Conservation (phyloP, 768 basidiomycete genomes). For the Lentinula sp. region DNA sequence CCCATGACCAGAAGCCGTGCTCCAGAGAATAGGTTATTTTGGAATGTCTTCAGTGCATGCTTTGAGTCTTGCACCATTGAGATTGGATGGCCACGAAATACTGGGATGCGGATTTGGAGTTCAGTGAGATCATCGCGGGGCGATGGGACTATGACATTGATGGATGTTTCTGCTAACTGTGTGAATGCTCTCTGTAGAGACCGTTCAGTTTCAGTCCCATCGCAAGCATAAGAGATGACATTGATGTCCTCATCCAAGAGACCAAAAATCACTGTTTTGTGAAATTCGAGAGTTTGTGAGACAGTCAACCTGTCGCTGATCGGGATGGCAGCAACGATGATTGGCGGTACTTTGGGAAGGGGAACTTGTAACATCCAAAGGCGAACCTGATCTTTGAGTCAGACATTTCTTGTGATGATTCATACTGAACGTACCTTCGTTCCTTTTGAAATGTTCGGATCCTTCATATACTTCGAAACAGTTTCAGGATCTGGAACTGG, state of each 20-base stretch:
- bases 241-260: constrained; percentile 17
- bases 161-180: constrained; percentile 2
- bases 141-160: neutral
- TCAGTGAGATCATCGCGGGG: neutral
- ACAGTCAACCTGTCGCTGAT: constrained; percentile 18
- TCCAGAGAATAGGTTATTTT: constrained; percentile 26
- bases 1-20: constrained; percentile 21
- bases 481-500: constrained; percentile 15
- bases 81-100: constrained; percentile 13
- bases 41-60: constrained; percentile 23
- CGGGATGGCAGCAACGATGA: constrained; percentile 26
- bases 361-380: constrained; percentile 26
- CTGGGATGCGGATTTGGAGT: constrained; percentile 8
- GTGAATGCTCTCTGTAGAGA: constrained; percentile 15
- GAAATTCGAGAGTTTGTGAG: constrained; percentile 8
- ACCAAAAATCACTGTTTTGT: constrained; percentile 16
- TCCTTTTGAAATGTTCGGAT: constrained; percentile 4
- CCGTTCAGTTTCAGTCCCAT: constrained; percentile 30
- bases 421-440: constrained; percentile 12
- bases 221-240: constrained; percentile 25
- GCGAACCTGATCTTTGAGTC: constrained; percentile 18
- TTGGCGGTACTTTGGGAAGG: constrained; percentile 23
- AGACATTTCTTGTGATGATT: neutral
- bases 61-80: constrained; percentile 26
- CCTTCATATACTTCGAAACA: constrained; percentile 10